Percentiles rank a stretch among this genome's conserved stretches.
Conservation (phyloP, 2,329 filamentous ascomycete species). For the Mariannaea elegans region DNA sequence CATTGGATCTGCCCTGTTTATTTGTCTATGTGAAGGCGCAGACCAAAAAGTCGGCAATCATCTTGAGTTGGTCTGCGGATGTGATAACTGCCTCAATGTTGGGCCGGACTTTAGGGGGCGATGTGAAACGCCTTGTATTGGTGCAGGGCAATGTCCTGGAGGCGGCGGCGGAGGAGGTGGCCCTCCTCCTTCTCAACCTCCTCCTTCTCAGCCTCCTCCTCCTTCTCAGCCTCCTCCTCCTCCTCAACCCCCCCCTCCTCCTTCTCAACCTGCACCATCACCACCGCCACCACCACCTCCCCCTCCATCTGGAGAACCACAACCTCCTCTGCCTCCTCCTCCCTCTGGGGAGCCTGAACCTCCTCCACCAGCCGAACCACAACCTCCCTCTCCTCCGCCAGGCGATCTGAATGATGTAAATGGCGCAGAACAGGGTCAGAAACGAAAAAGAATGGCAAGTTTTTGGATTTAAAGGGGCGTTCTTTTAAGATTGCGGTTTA, state of each 20-base stretch:
- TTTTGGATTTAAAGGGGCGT: slow-evolving; percentile 10
- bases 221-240: not conserved
- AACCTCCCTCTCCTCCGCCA: not conserved
- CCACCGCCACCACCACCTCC: too few relatives aligned
- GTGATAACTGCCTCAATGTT: slow-evolving; percentile 51
- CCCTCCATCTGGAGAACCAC: not conserved
- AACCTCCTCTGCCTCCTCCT: not conserved
- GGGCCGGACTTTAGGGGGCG: slow-evolving; percentile 51
- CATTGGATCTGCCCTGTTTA: slow-evolving; percentile 46
- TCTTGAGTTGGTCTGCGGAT: slow-evolving; percentile 51
- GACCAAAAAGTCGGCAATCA: slow-evolving; percentile 45
- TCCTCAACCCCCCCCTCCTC: not conserved
- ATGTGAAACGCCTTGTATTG: slow-evolving; percentile 48
- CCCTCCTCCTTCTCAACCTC: not conserved
- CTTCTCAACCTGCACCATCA: too few relatives aligned
- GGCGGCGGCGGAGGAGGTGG: not conserved
- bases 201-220: not conserved
- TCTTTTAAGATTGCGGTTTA: not conserved
- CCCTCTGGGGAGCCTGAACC: too few relatives aligned
- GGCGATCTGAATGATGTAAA: not conserved
- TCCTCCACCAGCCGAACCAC: not conserved
- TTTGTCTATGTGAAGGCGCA: slow-evolving; percentile 49
- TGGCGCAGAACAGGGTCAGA: not conserved
- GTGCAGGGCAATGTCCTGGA: slow-evolving; percentile 22
- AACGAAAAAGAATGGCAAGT: not conserved